These are phyloP conservation scores for Brasenia schreberi DNA, from an alignment of 164 flowering plant genomes.

Conservation along the genomic window DNA sequence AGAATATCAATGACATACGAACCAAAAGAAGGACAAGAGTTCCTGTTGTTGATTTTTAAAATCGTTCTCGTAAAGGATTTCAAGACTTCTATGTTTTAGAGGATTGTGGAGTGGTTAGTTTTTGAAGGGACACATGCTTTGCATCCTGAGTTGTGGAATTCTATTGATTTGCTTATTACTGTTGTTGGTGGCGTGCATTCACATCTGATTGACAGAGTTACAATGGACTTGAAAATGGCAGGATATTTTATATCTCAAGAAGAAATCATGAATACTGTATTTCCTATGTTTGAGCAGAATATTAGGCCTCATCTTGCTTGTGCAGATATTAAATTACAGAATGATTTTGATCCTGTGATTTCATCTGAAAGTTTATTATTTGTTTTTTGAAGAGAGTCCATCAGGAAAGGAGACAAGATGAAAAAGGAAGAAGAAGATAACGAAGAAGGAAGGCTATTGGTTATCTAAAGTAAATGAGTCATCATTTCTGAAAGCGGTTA, in stretches of 20 bases:
- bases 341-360: conserved; percentile 98
- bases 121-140: conserved; percentile 98
- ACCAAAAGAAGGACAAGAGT: conserved; percentile 65
- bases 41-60: conserved; percentile 88
- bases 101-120: conserved; percentile 98
- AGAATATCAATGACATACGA: conserved; percentile 84
- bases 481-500: too few species aligned
- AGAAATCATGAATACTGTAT: conserved; percentile 90
- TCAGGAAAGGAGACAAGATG: too few species aligned
- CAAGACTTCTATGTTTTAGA: conserved; percentile 89
- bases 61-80: conserved; percentile 75
- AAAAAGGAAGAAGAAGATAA: too few species aligned
- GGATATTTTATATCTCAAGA: conserved; percentile 75
- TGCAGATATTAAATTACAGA: conserved; percentile 96
- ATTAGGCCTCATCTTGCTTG: conserved; percentile 99
- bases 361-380: conserved; percentile 98
- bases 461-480: too few species aligned
- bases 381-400: conserved; percentile 93
- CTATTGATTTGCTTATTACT: conserved; percentile 96
- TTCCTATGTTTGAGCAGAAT: conserved; percentile 96
- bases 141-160: conserved; percentile 82
- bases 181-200: conserved; percentile 99
- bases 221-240: conserved; percentile 78
- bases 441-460: too few species aligned
- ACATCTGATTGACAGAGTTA: conserved; percentile 93